Conservation (phyloP, 2,329 filamentous ascomycete species). For the Botrytis pseudocinerea region DNA sequence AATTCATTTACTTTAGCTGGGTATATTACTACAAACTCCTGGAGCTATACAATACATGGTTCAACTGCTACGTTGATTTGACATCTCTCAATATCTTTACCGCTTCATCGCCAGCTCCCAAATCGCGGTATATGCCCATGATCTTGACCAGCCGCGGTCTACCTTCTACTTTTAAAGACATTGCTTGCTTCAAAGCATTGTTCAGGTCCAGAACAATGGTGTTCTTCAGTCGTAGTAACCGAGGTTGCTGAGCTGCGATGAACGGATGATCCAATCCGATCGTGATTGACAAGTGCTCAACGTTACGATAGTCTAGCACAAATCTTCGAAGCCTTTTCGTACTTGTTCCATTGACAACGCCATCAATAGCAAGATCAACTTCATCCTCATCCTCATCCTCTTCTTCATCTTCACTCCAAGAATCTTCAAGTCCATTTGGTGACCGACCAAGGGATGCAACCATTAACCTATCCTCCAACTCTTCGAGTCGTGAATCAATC, state of each 20-base stretch:
- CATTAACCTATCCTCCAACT: conserved; percentile 64
- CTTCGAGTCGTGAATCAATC: conserved; percentile 60
- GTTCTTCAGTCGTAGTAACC: conserved; percentile 58
- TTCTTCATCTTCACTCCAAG: conserved; percentile 45
- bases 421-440: conserved; percentile 36
- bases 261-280: conserved; percentile 64
- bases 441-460: conserved; percentile 45
- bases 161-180: conserved; percentile 43
- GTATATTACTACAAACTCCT: conserved; percentile 44
- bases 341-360: conserved; percentile 40
- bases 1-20: conserved; percentile 33
- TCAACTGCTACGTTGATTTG: conserved; percentile 31
- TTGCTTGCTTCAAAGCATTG: conserved; percentile 60
- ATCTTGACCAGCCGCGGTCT: conserved; percentile 53
- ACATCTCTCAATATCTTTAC: conserved; percentile 49
- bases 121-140: conserved; percentile 59
- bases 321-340: conserved; percentile 51
- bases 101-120: conserved; percentile 61
- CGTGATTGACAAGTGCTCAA: conserved; percentile 52
- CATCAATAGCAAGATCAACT: conserved; percentile 32
- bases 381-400: conserved; percentile 43
- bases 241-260: conserved; percentile 54
- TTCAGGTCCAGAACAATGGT: conserved; percentile 66
- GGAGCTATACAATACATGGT: conserved; percentile 44
- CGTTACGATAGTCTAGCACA: conserved; percentile 57